Evolutionary conservation across 2,329 filamentous ascomycete genomes (phyloP), one percentile per base, ranked within the genome.

Genomic region (Acarospora socialis): DNA sequence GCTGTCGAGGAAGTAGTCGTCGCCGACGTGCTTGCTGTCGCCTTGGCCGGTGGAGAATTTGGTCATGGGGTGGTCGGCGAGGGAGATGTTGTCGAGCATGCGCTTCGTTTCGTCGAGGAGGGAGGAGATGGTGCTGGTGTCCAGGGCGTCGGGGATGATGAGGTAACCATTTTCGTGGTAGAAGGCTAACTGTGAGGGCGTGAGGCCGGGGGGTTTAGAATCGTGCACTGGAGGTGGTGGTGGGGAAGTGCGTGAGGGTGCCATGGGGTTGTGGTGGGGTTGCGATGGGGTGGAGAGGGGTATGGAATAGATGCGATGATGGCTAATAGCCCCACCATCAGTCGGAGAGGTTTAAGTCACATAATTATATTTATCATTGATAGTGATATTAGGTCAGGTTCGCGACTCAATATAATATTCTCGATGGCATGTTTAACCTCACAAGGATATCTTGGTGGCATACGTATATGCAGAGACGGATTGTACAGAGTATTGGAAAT

Each of bases 141-240:
- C 65, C 23, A 95, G 71, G 34, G 81, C 86, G 48, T 78, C 58
- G 2, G 81, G 81, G 46, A 98, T 70, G 47, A 95, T 69, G 38
- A 95, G 77, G 60, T 92, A 95, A 58, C 90, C 90, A 60, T 95
- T 81, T 30, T 70, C 63, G 45, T 78, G 55, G 65, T 92, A 95
- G 48, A 67, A 63, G 29, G 68, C 53, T 28, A 90, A 60, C 51
- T 94, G 84, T 19, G 70, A 64, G 25, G 73, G 55, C 10, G 77
- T 78, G 36, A 94, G 78, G 35, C 77, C 78, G 2, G 32, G 13
- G 10, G 29, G 32, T 21, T 18, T n/a, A 2, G 4, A 12, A 3
- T 10, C 13, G n/a, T n/a, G 23, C 10, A 28, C 18, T 8, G 28
- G 20, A 9, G 38, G 30, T 8, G 28, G 20, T n/a, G 38, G 30